Percentiles rank a stretch among this genome's conserved stretches.
These are phyloP conservation scores for Solanum tarapatanum DNA, from an alignment of 257 asterid genomes.

Conservation along the genomic window DNA sequence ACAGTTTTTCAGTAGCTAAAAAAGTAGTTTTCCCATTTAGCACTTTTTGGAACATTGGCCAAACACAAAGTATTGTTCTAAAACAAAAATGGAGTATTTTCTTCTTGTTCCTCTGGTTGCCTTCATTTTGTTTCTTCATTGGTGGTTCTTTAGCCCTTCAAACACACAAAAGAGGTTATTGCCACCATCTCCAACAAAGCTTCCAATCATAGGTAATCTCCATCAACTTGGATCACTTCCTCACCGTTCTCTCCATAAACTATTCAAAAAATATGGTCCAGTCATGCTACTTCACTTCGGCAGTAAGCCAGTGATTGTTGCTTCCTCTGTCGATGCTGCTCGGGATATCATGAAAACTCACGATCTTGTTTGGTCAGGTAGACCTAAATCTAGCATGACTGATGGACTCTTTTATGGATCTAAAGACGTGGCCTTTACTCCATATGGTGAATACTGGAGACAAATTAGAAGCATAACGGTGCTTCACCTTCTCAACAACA, in stretches of 20 bases:
- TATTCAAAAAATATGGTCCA: slow-evolving; percentile 30
- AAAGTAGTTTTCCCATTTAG: too few relatives aligned
- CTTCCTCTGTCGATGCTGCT: slow-evolving; percentile 32
- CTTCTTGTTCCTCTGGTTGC: neutral
- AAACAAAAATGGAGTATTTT: neutral
- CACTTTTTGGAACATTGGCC: too few relatives aligned
- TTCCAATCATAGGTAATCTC: slow-evolving; percentile 34
- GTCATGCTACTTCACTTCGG: slow-evolving; percentile 38
- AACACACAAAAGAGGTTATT: neutral
- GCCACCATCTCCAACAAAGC: slow-evolving; percentile 34
- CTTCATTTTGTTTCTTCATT: neutral
- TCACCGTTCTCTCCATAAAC: slow-evolving; percentile 23
- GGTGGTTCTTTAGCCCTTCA: slow-evolving; percentile 1
- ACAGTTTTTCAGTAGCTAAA: too few relatives aligned
- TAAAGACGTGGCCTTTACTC: slow-evolving; percentile 16
- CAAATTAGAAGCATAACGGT: slow-evolving; percentile 22
- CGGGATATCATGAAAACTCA: slow-evolving; percentile 31
- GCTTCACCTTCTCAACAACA: slow-evolving; percentile 33
- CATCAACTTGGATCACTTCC: slow-evolving; percentile 27
- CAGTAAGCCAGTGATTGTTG: slow-evolving; percentile 20
- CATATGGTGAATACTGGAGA: slow-evolving; percentile 40
- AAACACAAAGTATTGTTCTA: too few relatives aligned
- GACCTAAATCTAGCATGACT: slow-evolving; percentile 19
- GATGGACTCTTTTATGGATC: slow-evolving; percentile 5
- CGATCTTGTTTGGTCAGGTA: slow-evolving; percentile 21